These are phyloP conservation scores for Citrus sp. DNA, from an alignment of 345 rosid genomes.

Conservation along the genomic window DNA sequence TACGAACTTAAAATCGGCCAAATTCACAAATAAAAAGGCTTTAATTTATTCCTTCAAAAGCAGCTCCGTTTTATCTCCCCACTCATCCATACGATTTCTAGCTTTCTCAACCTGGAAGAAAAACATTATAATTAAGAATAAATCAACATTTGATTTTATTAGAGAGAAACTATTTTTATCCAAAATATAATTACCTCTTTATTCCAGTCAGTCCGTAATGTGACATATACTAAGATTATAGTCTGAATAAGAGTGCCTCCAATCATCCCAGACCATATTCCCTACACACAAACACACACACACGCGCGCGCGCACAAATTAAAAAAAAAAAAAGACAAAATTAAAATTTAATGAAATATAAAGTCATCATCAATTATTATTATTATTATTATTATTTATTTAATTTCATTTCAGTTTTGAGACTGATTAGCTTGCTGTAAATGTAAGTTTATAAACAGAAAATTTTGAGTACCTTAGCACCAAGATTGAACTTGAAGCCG, in stretches of 20 bases:
- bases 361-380: too few relatives aligned
- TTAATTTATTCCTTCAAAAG: constrained; percentile 22
- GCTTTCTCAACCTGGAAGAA: constrained; percentile 49
- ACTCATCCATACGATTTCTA: constrained; percentile 36
- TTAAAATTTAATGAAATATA: too few relatives aligned
- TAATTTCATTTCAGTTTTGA: neutral
- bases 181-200: constrained; percentile 39
- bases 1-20: too few relatives aligned
- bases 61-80: constrained; percentile 32
- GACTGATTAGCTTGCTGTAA: too few relatives aligned
- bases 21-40: neutral
- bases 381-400: too few relatives aligned
- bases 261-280: constrained; percentile 81
- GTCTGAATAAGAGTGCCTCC: constrained; percentile 63
- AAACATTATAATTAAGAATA: neutral
- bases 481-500: constrained; percentile 52
- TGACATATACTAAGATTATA: constrained; percentile 41
- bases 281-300: constrained; percentile 25
- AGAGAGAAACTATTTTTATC: neutral
- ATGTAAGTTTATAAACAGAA: neutral
- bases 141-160: too few relatives aligned
- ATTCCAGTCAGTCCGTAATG: constrained; percentile 55
- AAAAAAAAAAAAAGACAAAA: too few relatives aligned
- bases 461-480: constrained; percentile 40
- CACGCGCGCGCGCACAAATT: too few relatives aligned